A percentile compares a stretch with the other conserved stretches of the same genome.
These are phyloP conservation scores for Fraxinus floribunda DNA, from an alignment of 305 asterid genomes.

Conservation along the genomic window DNA sequence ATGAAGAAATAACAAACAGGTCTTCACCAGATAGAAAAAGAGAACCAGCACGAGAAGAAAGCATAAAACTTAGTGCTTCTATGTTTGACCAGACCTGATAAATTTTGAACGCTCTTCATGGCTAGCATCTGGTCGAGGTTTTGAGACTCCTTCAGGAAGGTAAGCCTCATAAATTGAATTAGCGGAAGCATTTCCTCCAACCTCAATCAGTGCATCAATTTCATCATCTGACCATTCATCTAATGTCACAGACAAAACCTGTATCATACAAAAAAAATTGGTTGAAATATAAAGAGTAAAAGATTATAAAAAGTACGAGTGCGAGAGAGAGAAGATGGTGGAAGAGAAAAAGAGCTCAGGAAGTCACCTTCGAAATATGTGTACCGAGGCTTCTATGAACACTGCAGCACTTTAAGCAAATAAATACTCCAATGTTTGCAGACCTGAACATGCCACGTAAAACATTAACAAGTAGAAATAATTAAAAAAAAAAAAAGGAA, in stretches of 20 bases:
- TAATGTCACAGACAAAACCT: constrained; percentile 93
- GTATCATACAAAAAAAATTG: constrained; percentile 18
- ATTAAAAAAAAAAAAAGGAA: no score
- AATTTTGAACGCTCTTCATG: constrained; percentile 71
- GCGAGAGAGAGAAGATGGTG: not conserved
- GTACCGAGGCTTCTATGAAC: constrained; percentile 95
- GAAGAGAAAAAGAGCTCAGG: constrained; percentile 5
- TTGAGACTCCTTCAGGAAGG: constrained; percentile 72
- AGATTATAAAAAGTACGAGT: not conserved
- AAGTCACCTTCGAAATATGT: constrained; percentile 82
- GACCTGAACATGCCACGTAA: constrained; percentile 47
- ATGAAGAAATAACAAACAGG: not conserved
- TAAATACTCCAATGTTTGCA: constrained; percentile 89
- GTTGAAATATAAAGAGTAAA: not conserved
- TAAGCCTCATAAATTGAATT: constrained; percentile 97
- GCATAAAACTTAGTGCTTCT: not conserved
- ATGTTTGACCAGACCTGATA: constrained; percentile 53
- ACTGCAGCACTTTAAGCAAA: constrained; percentile 94
- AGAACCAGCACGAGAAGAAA: not conserved
- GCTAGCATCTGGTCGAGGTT: constrained; percentile 80
- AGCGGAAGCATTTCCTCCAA: constrained; percentile 91
- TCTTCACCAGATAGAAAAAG: not conserved
- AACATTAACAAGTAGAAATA: not conserved
- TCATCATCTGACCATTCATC: constrained; percentile 97
- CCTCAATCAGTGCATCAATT: constrained; percentile 82